phyloP scores from a whole-genome alignment of 805 yeast species.

The Kluyveromyces dobzhanskii region DNA sequence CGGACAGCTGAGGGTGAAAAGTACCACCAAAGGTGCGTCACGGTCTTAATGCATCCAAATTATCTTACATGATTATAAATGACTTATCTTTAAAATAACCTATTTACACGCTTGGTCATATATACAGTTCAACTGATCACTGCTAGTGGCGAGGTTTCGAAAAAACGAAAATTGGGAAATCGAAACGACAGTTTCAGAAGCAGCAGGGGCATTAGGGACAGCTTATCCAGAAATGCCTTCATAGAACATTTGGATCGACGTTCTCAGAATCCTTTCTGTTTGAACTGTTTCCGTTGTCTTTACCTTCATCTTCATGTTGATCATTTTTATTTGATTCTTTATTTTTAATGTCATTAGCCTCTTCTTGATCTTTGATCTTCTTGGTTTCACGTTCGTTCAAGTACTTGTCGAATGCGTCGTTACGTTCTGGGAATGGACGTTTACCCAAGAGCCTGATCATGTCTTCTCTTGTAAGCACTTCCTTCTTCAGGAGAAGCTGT shows the following conservation, averaged over 20 bases:
- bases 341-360: slow-evolving; percentile 6
- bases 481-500: slow-evolving; percentile 74
- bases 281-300: background rate
- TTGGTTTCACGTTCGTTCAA: slow-evolving; percentile 24
- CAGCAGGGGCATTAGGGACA: no score
- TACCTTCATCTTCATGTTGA: background rate
- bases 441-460: slow-evolving; percentile 84
- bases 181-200: no score
- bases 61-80: no score
- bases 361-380: slow-evolving; percentile 18
- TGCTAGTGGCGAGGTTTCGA: no score
- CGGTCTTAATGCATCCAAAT: no score
- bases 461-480: slow-evolving; percentile 88
- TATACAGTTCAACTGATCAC: no score
- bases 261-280: background rate
- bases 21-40: no score
- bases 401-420: slow-evolving; percentile 62
- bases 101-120: no score
- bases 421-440: slow-evolving; percentile 84
- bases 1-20: no score
- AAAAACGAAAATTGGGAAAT: no score
- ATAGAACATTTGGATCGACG: slow-evolving; percentile 1
- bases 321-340: background rate
- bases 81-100: no score
- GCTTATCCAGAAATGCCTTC: no score